Percentiles rank a stretch among this genome's conserved stretches.
phyloP scores from a whole-genome alignment of 2,329 filamentous ascomycete genomes.

The Alternaria alternata region DNA sequence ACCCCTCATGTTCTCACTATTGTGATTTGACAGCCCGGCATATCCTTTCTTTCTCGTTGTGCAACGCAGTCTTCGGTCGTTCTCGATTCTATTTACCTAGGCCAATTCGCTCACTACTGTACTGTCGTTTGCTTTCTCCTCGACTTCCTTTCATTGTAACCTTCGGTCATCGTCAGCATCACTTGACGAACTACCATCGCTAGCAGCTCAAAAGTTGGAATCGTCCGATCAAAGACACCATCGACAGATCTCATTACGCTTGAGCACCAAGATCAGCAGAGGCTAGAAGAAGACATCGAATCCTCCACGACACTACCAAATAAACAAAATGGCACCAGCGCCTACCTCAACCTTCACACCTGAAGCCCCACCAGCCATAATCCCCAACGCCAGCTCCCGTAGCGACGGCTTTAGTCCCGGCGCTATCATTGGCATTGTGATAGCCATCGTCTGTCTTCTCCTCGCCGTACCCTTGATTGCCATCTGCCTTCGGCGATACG shows the following conservation, averaged over 20 bases:
- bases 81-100: neutral
- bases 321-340: conserved; percentile 4
- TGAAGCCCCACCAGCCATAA: conserved; percentile 21
- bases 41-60: neutral
- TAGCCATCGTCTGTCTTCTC: conserved; percentile 26
- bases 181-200: neutral
- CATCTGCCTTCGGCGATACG: conserved; percentile 28
- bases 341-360: conserved; percentile 8
- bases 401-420: conserved; percentile 29
- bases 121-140: neutral
- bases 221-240: too few relatives aligned
- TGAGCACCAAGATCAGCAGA: neutral
- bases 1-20: conserved; percentile 14
- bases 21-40: neutral
- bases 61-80: neutral
- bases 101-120: neutral
- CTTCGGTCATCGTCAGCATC: neutral
- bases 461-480: conserved; percentile 31
- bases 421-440: conserved; percentile 37
- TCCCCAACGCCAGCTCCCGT: neutral
- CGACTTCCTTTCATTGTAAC: neutral
- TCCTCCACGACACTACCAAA: neutral
- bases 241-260: neutral
- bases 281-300: neutral
- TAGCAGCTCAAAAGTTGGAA: too few relatives aligned